Conservation (phyloP, 108 stramenopile species). For the Fistulifera pelliculosa region DNA sequence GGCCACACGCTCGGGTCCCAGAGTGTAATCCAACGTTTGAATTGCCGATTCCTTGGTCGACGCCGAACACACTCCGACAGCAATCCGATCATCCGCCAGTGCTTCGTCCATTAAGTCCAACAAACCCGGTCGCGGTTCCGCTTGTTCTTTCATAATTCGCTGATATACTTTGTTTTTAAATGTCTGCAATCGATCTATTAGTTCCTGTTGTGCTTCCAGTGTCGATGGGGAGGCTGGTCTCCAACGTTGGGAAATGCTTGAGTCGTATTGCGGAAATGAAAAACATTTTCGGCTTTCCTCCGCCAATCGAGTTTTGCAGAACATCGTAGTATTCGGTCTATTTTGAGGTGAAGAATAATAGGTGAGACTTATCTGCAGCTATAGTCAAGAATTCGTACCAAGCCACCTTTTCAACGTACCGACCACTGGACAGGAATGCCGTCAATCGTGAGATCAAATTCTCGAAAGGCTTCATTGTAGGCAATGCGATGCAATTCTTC, state of each 20-base stretch:
- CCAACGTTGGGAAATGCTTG: conserved; percentile 9
- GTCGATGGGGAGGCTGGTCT: conserved; percentile 38
- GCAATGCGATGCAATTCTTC: conserved; percentile 87
- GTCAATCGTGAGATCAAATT: conserved; percentile 44
- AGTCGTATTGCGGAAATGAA: conserved; percentile 61
- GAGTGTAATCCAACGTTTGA: conserved; percentile 65
- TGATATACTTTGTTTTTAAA: conserved; percentile 84
- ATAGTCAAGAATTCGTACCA: too few species aligned
- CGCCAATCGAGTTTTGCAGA: conserved; percentile 86
- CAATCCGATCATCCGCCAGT: conserved; percentile 58
- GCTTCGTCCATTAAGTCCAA: conserved; percentile 84
- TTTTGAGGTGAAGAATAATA: too few species aligned
- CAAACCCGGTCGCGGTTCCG: conserved; percentile 68
- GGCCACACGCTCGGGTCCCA: conserved; percentile 61
- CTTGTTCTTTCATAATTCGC: conserved; percentile 59
- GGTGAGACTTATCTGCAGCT: too few species aligned
- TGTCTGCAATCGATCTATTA: conserved; percentile 74
- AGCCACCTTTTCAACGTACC: conserved; percentile 33
- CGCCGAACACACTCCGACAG: conserved; percentile 87
- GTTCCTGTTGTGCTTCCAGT: conserved; percentile 45
- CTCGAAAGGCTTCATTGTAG: conserved; percentile 80
- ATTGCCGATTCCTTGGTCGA: conserved; percentile 77
- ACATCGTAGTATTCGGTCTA: conserved; percentile 57
- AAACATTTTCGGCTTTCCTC: conserved; percentile 88
- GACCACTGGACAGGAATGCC: conserved; percentile 74